phyloP scores from a whole-genome alignment of 495 filamentous ascomycete species.

The Trichoderma virens region DNA sequence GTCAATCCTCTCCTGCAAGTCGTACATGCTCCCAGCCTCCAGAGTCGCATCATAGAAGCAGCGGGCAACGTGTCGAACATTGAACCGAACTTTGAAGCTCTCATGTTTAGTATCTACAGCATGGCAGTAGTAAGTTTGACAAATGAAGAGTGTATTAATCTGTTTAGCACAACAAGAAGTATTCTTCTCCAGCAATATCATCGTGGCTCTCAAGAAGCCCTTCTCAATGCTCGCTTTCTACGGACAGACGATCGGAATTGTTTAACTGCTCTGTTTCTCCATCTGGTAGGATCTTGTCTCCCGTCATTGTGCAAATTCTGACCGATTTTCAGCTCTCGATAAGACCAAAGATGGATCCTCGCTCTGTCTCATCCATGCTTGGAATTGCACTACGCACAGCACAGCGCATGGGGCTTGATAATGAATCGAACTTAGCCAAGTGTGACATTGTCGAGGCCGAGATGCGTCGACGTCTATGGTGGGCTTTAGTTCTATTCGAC shows the following conservation, averaged over 20 bases:
- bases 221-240: constrained; percentile 39
- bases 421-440: constrained; percentile 29
- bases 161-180: constrained; percentile 36
- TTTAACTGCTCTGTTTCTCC: constrained; percentile 54
- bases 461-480: constrained; percentile 54
- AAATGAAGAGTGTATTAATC: constrained; percentile 30
- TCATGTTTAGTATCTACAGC: constrained; percentile 55
- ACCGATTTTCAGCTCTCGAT: constrained; percentile 41
- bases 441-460: constrained; percentile 42
- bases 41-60: constrained; percentile 34
- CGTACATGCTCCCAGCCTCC: constrained; percentile 42
- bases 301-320: not conserved
- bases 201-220: constrained; percentile 48
- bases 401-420: constrained; percentile 46
- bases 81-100: constrained; percentile 28
- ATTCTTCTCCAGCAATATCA: constrained; percentile 41
- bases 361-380: constrained; percentile 46
- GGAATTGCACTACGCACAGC: constrained; percentile 47
- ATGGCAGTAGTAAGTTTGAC: constrained; percentile 38
- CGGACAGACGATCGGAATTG: constrained; percentile 43
- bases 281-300: constrained; percentile 40
- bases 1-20: constrained; percentile 48
- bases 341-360: constrained; percentile 36
- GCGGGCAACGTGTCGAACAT: constrained; percentile 23
- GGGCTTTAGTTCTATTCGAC: constrained; percentile 48